These are phyloP conservation scores for Jamesozyma spencerorum DNA, from an alignment of 805 yeast genomes.

Conservation along the genomic window DNA sequence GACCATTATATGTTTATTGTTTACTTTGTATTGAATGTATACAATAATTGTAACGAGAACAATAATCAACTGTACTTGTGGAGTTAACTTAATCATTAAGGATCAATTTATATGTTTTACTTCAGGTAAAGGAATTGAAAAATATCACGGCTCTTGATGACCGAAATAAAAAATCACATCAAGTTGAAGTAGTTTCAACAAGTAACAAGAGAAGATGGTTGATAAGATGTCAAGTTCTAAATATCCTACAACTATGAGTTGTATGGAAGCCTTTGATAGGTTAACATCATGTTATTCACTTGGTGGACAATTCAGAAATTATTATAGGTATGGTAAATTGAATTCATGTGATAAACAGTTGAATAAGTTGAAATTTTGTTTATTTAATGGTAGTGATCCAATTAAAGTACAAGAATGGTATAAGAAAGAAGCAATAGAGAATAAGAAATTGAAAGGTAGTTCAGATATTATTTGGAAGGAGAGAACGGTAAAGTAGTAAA, in stretches of 20 bases:
- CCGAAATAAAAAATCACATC: neutral
- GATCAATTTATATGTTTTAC: too few species aligned
- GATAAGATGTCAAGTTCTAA: constrained; percentile 3
- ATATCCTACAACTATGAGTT: constrained; percentile 46
- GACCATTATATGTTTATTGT: constrained; percentile 34
- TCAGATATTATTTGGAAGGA: constrained; percentile 93
- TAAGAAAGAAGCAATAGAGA: constrained; percentile 45
- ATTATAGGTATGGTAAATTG: constrained; percentile 75
- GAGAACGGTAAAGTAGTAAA: constrained; percentile 20
- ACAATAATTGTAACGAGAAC: neutral
- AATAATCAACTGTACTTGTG: neutral
- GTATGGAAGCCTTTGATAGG: constrained; percentile 81
- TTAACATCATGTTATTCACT: constrained; percentile 76
- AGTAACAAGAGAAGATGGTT: neutral
- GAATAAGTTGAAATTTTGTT: constrained; percentile 72
- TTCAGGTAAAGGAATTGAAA: too few species aligned
- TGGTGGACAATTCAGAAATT: constrained; percentile 81
- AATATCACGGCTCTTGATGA: too few species aligned
- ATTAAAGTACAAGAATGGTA: constrained; percentile 65
- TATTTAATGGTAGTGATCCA: constrained; percentile 45
- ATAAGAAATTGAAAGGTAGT: constrained; percentile 57
- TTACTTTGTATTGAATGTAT: neutral
- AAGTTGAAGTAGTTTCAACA: neutral
- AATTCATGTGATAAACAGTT: constrained; percentile 62
- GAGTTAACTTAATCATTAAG: neutral